phyloP scores from a whole-genome alignment of 495 filamentous ascomycete species.

The Venustampulla echinocandica region DNA sequence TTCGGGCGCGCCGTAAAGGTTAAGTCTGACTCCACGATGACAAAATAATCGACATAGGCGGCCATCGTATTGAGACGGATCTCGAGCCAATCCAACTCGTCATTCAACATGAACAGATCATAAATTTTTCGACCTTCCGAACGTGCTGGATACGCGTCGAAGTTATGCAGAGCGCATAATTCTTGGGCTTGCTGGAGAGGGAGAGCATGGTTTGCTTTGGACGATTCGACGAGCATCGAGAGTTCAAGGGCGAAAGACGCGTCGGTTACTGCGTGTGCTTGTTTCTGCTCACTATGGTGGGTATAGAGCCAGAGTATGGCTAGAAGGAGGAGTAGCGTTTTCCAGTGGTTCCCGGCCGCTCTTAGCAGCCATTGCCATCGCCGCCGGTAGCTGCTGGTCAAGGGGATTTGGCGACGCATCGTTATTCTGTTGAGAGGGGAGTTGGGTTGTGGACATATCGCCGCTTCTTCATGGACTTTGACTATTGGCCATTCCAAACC shows the following conservation, averaged over 20 bases:
- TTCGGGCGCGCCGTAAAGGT: conserved; percentile 37
- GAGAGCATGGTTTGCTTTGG: not conserved
- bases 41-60: conserved; percentile 37
- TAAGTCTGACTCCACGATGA: conserved; percentile 38
- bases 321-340: not conserved
- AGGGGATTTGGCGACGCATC: too few relatives aligned
- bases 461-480: too few relatives aligned
- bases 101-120: conserved; percentile 35
- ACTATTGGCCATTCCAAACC: too few relatives aligned
- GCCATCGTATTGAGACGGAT: conserved; percentile 32
- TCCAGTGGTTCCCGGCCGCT: not conserved
- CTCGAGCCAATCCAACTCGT: conserved; percentile 41
- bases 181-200: not conserved
- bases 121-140: conserved; percentile 29
- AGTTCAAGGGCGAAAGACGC: not conserved
- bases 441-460: too few relatives aligned
- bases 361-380: not conserved
- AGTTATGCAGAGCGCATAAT: not conserved
- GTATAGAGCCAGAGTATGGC: not conserved
- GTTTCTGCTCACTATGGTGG: not conserved
- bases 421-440: too few relatives aligned
- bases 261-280: not conserved
- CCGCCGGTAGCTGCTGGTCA: not conserved
- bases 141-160: not conserved
- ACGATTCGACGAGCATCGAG: not conserved